These are phyloP conservation scores for Plasmopara halstedii DNA, from an alignment of 352 stramenopile species.

Conservation along the genomic window DNA sequence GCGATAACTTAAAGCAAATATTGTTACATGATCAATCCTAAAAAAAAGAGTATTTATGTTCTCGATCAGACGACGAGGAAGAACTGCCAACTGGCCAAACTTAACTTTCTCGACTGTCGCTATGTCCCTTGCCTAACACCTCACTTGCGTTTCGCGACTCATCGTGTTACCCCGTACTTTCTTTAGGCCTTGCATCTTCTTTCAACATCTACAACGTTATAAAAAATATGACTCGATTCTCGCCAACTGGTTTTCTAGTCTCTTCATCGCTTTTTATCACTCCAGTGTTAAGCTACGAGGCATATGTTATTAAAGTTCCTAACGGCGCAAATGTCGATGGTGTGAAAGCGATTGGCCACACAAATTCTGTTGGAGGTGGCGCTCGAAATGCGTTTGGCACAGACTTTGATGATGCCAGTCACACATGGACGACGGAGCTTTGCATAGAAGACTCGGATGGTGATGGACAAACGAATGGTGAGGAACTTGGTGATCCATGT, in stretches of 20 bases:
- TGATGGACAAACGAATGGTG: conserved; percentile 23
- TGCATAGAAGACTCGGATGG: conserved; percentile 21
- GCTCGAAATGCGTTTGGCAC: conserved; percentile 18
- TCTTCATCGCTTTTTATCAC: background rate
- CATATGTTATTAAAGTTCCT: conserved; percentile 10
- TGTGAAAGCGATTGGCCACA: conserved; percentile 21
- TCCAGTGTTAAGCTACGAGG: conserved; percentile 3
- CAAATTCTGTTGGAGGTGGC: conserved; percentile 5
- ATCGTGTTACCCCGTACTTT: background rate
- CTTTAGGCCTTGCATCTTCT: background rate
- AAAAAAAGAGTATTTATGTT: no score
- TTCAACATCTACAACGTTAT: background rate
- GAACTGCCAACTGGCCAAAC: no score
- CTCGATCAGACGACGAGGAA: no score
- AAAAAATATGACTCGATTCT: conserved; percentile 10
- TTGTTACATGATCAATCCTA: no score
- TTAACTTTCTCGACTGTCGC: no score
- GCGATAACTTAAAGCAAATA: no score
- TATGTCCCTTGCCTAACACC: no score
- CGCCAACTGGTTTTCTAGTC: background rate
- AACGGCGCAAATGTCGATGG: conserved; percentile 24
- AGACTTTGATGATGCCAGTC: conserved; percentile 10
- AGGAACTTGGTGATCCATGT: conserved; percentile 22
- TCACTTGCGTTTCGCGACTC: no score
- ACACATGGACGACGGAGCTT: conserved; percentile 19